Evolutionary conservation across 306 rosid species (phyloP).

Genomic region (Casuarina glauca): DNA sequence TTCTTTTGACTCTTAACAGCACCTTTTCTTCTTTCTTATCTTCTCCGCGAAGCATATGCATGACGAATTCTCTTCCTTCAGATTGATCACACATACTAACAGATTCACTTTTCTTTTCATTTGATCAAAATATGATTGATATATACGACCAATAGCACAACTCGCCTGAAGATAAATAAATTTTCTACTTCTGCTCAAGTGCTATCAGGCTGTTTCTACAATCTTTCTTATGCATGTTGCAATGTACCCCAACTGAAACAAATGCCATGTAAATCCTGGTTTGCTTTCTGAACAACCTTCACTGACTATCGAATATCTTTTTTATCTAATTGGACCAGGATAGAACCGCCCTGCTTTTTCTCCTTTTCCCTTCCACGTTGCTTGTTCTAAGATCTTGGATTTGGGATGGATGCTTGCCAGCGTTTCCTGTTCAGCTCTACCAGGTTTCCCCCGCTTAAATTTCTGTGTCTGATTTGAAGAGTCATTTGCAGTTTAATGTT

Average conservation of each 20-base stretch:
- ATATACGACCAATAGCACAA: neutral
- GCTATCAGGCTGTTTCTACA: neutral
- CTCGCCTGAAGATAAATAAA: too few species aligned
- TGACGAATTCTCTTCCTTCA: neutral
- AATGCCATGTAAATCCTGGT: neutral
- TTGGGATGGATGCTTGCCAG: constrained; percentile 97
- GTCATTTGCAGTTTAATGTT: constrained; percentile 25
- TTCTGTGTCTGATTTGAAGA: constrained; percentile 6
- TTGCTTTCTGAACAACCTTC: constrained; percentile 11
- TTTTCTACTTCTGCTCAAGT: neutral
- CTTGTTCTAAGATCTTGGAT: constrained; percentile 82
- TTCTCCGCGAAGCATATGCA: neutral
- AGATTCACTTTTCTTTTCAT: neutral
- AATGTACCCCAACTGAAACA: neutral
- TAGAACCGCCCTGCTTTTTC: constrained; percentile 88
- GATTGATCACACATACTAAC: neutral
- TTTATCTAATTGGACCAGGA: constrained; percentile 63
- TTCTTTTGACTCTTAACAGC: neutral
- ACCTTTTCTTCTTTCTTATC: neutral
- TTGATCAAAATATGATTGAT: neutral
- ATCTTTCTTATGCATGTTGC: constrained; percentile 7
- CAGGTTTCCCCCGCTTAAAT: constrained; percentile 51
- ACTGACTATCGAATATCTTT: constrained; percentile 19
- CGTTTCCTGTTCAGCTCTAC: constrained; percentile 92
- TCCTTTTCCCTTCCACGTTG: constrained; percentile 72